Conservation (phyloP, 2,329 filamentous ascomycete species). For the Aspergillus alliaceus region DNA sequence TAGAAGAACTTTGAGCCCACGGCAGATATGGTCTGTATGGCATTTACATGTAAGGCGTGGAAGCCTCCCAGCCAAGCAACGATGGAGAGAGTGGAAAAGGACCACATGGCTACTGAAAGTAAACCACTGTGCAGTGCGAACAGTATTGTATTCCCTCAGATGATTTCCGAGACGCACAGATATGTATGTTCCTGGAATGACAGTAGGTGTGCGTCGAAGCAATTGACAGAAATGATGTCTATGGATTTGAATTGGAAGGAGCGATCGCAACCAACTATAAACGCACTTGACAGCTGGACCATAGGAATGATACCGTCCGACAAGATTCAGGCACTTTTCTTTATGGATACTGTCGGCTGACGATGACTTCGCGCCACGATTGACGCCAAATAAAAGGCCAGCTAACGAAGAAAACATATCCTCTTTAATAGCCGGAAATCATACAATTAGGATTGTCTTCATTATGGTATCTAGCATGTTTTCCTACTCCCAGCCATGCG, state of each 20-base stretch:
- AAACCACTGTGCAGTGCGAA: neutral
- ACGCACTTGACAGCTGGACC: neutral
- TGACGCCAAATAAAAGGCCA: too few relatives aligned
- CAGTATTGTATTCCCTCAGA: neutral
- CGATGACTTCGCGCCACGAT: neutral
- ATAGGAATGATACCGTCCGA: neutral
- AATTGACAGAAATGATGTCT: neutral
- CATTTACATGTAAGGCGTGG: conserved; percentile 30
- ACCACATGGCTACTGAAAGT: neutral
- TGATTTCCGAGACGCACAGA: neutral
- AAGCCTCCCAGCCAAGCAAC: conserved; percentile 28
- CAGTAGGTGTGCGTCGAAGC: neutral
- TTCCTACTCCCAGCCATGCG: conserved; percentile 9
- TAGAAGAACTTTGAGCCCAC: conserved; percentile 85
- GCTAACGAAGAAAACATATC: neutral
- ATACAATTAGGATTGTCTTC: neutral
- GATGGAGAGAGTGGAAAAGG: neutral
- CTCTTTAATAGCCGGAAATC: neutral
- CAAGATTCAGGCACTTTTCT: neutral
- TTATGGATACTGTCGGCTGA: neutral
- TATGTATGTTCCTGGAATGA: neutral
- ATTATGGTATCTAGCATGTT: conserved; percentile 1
- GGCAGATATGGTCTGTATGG: conserved; percentile 57
- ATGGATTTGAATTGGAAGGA: neutral
- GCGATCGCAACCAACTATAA: neutral